These are phyloP conservation scores for Corynascus novoguineensis DNA, from an alignment of 495 filamentous ascomycete species.

Conservation along the genomic window DNA sequence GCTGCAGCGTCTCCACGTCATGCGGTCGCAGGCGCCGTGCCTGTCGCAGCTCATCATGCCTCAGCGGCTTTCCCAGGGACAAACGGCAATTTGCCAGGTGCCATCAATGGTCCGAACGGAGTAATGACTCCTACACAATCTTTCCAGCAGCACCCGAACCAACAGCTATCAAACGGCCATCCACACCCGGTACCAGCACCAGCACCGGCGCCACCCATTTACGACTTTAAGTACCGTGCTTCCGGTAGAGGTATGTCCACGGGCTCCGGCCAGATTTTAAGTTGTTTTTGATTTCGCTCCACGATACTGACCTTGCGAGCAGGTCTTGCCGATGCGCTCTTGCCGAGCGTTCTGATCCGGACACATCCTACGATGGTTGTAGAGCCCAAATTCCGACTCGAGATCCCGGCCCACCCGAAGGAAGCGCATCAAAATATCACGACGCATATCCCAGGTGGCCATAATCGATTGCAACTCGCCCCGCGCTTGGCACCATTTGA, in stretches of 20 bases:
- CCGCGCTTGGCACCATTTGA: constrained; percentile 53
- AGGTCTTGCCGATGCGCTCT: constrained; percentile 51
- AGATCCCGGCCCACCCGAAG: constrained; percentile 55
- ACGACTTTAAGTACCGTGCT: constrained; percentile 33
- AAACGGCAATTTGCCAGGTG: constrained; percentile 35
- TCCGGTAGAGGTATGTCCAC: constrained; percentile 49
- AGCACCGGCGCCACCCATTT: constrained; percentile 21
- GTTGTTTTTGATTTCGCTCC: neutral
- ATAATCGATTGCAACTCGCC: constrained; percentile 60
- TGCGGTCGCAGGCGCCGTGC: constrained; percentile 37
- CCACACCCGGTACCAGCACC: constrained; percentile 15
- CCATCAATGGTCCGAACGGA: constrained; percentile 16
- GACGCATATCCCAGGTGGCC: constrained; percentile 55
- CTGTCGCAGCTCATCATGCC: constrained; percentile 36
- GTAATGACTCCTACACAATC: neutral
- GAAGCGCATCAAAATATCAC: constrained; percentile 63
- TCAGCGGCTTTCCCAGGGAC: constrained; percentile 26
- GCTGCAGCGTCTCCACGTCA: constrained; percentile 47
- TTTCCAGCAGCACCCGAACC: constrained; percentile 27
- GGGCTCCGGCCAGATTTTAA: neutral
- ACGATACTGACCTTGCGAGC: constrained; percentile 5
- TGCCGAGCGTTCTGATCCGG: constrained; percentile 58
- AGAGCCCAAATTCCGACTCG: constrained; percentile 47
- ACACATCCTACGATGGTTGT: constrained; percentile 60
- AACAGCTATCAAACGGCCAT: constrained; percentile 27